Conservation (phyloP, 805 yeast species). For the Torulaspora delbrueckii region DNA sequence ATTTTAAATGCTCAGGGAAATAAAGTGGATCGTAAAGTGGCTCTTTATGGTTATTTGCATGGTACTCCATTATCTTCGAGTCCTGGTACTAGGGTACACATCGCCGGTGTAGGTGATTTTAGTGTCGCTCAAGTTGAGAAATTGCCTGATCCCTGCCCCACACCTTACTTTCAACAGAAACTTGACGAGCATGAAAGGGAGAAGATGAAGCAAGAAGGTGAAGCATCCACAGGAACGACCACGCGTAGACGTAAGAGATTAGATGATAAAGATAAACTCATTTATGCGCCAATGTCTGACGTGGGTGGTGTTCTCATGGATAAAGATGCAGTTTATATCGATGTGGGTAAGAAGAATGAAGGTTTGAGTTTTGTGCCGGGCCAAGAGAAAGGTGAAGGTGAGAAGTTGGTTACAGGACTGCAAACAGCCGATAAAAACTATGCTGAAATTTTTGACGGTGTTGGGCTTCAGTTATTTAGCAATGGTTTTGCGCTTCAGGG, state of each 20-base stretch:
- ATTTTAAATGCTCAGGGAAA: constrained; percentile 63
- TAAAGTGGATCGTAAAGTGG: constrained; percentile 82
- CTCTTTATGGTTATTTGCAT: constrained; percentile 89
- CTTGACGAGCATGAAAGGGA: constrained; percentile 79
- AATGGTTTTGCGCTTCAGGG: constrained; percentile 48
- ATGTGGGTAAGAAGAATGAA: constrained; percentile 36
- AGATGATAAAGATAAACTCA: constrained; percentile 88
- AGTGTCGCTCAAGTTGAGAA: constrained; percentile 73
- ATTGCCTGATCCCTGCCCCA: constrained; percentile 97
- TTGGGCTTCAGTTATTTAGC: constrained; percentile 73
- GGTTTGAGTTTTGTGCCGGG: constrained; percentile 51
- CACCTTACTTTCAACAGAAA: constrained; percentile 85
- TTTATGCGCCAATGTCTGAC: constrained; percentile 99
- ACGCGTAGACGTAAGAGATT: constrained; percentile 85
- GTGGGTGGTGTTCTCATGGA: constrained; percentile 98
- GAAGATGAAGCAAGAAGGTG: constrained; percentile 59
- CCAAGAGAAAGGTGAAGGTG: constrained; percentile 77
- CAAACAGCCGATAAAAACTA: constrained; percentile 64
- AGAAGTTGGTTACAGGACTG: constrained; percentile 72
- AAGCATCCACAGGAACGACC: constrained; percentile 49
- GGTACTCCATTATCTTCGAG: constrained; percentile 77
- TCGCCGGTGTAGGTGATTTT: constrained; percentile 94
- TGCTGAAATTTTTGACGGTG: constrained; percentile 54
- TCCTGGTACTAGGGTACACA: constrained; percentile 70
- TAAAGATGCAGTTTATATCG: constrained; percentile 95